These are phyloP conservation scores for Tricholoma terreum DNA, from an alignment of 768 basidiomycete species.

Conservation along the genomic window DNA sequence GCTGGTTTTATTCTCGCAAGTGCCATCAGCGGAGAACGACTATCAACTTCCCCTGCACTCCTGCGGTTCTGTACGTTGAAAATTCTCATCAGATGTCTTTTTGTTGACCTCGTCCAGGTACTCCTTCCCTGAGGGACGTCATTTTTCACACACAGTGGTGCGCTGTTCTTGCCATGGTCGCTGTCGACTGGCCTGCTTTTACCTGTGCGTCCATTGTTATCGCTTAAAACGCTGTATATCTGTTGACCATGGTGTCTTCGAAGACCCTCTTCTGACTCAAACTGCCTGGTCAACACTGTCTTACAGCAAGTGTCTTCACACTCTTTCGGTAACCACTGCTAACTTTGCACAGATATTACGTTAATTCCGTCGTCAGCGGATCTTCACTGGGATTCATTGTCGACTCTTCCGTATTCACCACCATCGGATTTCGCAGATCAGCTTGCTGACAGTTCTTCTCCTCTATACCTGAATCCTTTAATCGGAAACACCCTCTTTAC, in stretches of 20 bases:
- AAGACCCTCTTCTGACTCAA: conserved; percentile 88
- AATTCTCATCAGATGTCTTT: conserved; percentile 1
- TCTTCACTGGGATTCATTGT: conserved; percentile 68
- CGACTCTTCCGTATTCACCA: conserved; percentile 54
- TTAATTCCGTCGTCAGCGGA: conserved; percentile 46
- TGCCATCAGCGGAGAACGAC: conserved; percentile 87
- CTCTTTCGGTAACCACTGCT: conserved; percentile 1
- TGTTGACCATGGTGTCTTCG: conserved; percentile 9
- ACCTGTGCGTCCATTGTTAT: conserved; percentile 59
- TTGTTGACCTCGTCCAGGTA: conserved; percentile 48
- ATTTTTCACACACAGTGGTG: conserved; percentile 95
- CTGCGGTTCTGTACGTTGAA: conserved; percentile 77
- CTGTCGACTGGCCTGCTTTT: conserved; percentile 93
- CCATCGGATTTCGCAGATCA: conserved; percentile 73
- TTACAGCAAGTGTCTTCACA: conserved; percentile 49
- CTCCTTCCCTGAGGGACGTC: conserved; percentile 89
- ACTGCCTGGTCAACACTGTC: conserved; percentile 85
- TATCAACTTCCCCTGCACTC: conserved; percentile 81
- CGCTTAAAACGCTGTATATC: not conserved
- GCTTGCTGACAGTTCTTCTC: conserved; percentile 64
- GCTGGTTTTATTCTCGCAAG: conserved; percentile 88
- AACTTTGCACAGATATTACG: conserved; percentile 60
- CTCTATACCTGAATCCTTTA: conserved; percentile 69
- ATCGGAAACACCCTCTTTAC: conserved; percentile 73
- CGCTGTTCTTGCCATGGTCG: conserved; percentile 84